A percentile compares a stretch with the other conserved stretches of the same genome.
Evolutionary conservation across 2,329 filamentous ascomycete genomes (phyloP).

Genomic region (Ceratocystis colombiana): DNA sequence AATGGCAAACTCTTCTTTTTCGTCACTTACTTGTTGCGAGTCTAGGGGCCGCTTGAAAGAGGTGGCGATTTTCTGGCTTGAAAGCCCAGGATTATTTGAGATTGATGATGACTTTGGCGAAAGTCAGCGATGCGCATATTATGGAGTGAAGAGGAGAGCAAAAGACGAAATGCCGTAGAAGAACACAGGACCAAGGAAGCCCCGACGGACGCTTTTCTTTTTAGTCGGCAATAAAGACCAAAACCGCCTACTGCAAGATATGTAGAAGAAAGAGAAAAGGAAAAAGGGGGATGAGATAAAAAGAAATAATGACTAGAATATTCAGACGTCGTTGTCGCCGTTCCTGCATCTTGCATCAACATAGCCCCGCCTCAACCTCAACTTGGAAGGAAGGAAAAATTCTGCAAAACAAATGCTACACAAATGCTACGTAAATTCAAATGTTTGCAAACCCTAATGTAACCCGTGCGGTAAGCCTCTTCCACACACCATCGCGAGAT

Average conservation of each 20-base stretch:
- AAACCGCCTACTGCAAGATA: not conserved
- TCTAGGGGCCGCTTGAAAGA: not conserved
- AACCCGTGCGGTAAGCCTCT: not conserved
- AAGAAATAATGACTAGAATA: not conserved
- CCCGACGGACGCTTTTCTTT: too few species aligned
- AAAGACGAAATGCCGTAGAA: not conserved
- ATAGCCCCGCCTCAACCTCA: not conserved
- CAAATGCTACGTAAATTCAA: not conserved
- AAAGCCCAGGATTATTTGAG: not conserved
- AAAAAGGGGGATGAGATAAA: not conserved
- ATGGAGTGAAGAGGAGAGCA: not conserved
- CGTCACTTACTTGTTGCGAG: not conserved
- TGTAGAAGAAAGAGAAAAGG: not conserved
- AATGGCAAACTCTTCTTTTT: not conserved
- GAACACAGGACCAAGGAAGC: not conserved
- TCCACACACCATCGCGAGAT: not conserved
- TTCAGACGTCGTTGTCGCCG: not conserved
- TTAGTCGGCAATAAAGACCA: not conserved
- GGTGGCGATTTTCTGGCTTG: not conserved
- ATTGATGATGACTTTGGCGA: not conserved
- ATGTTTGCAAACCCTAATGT: not conserved
- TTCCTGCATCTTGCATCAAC: conserved; percentile 3
- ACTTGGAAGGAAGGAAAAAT: not conserved
- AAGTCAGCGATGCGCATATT: not conserved
- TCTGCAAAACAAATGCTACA: conserved; percentile 1